Evolutionary conservation across 2,329 filamentous ascomycete genomes (phyloP), one percentile per base, ranked within the genome.

Genomic region (Aspergillus nomiae): DNA sequence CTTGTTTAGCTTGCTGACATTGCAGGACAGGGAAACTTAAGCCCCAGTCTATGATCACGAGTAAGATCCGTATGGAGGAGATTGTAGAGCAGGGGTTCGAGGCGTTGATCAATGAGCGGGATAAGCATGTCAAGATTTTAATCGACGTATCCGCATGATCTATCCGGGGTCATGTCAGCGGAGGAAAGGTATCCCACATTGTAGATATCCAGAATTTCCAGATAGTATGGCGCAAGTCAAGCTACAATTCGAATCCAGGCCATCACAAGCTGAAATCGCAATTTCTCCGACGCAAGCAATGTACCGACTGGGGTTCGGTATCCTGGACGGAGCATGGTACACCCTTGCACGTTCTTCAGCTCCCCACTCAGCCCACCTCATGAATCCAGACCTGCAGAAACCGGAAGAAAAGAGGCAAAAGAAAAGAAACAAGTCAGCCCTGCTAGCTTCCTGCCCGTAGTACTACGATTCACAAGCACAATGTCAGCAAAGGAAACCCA

Each of bases 41-140:
- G 61, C 85, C 86, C 0, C 75, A 75, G 12, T 74, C 78, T 19
- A 89, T 90, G 87, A 88, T 90, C 36, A 89, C 87, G 0, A 80
- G 82, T 56, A 86, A 80, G 70, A 86, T 89, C 41, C 71, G 77
- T 53, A 78, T 89, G 62, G 83, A 87, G 24, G 78, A 85, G 24
- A 74, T 89, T 16, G 85, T 86, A 0, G 81, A 88, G 38, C 81
- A 85, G 43, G 87, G 86, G 0, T 85, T 89, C 66, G 79, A 83
- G 61, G 80, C 85, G 1, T 74, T 89, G 60, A 84, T 88, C 38
- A 75, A 84, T 8, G 83, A 89, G 65, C 87, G 86, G 69, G 85
- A 89, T 53, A 85, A 83, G 63, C 86, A 89, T 71, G 85, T 89
- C 28, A 89, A 89, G 76, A 85, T 89, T 36, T 68, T 90, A 53